Evolutionary conservation across 2,329 filamentous ascomycete species (phyloP).

Genomic region (Decorospora gaudefroyi): DNA sequence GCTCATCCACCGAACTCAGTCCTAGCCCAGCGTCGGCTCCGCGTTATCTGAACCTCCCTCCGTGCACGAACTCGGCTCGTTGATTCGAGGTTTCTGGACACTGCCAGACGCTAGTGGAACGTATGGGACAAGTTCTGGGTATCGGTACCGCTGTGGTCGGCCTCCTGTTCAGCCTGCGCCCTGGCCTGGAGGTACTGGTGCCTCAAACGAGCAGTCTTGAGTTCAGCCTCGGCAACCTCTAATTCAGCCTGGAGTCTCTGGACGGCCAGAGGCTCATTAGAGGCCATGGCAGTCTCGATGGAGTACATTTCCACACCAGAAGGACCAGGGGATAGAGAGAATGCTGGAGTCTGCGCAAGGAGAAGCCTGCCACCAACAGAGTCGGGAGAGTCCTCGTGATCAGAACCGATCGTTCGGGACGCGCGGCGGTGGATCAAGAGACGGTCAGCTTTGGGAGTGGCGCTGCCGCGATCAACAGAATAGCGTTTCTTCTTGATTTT

Average conservation of each 20-base stretch:
- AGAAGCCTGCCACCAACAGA: neutral
- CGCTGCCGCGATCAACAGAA: slow-evolving; percentile 12
- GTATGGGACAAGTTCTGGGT: neutral
- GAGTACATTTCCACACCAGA: slow-evolving; percentile 5
- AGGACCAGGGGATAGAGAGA: slow-evolving; percentile 19
- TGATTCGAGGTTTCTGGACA: no score
- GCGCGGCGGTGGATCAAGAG: neutral
- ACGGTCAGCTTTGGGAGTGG: slow-evolving; percentile 8
- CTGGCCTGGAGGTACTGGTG: slow-evolving; percentile 29
- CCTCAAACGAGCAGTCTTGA: slow-evolving; percentile 32
- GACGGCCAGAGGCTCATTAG: slow-evolving; percentile 27
- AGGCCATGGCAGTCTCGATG: slow-evolving; percentile 9
- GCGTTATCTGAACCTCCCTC: no score
- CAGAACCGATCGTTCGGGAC: slow-evolving; percentile 14
- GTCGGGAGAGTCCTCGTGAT: slow-evolving; percentile 17
- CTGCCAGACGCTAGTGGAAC: slow-evolving; percentile 2
- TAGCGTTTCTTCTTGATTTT: slow-evolving; percentile 19
- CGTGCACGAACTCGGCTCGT: no score
- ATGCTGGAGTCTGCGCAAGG: slow-evolving; percentile 9
- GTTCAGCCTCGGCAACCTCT: slow-evolving; percentile 41
- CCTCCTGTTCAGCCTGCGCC: slow-evolving; percentile 18
- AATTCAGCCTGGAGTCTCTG: slow-evolving; percentile 37
- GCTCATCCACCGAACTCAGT: no score
- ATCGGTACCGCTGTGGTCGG: slow-evolving; percentile 3
- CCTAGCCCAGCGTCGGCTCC: no score